Base-by-base conservation (phyloP, 306 rosid species). In the Malus fusca region DNA sequence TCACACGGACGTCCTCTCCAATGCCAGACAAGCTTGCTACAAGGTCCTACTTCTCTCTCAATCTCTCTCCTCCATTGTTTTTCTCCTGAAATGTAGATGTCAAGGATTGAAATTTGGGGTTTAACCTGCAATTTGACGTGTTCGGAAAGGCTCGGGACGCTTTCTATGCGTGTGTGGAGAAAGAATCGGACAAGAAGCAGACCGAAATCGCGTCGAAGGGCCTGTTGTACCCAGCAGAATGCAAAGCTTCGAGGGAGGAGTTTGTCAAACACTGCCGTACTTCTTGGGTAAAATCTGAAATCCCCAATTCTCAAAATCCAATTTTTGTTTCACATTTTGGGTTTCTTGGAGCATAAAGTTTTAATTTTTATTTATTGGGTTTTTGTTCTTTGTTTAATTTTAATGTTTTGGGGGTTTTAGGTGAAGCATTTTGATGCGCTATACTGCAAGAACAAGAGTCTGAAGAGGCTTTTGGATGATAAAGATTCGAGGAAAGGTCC, bases 161-260 rank as follows among this genome's bases (percentile, higher is more conserved):
- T 23, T 96, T 90, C 89, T 96, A 87, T 33, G 84, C 93, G 46
- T 96, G 98, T 70, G 55, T 92, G 73, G 94, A 90, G 78, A 88
- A 89, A 63, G 80, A 85, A 80, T 87, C 89, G 22, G 87, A 85
- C 69, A 90, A 92, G 86, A 88, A 88, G 51, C 96, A 90, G 15
- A 89, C 98, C 7, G 99, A 96, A 69, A 92, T 92, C 79, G 98
- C 97, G 23, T 82, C 92, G 0, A 96, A 90, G n/a, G 99, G 99
- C 7, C 85, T 89, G 75, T 61, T 96, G n/a, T 96, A 96, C 81
- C 96, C 99, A 1, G 69, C 78, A 4, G 90, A 92, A 46, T 96
- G 98, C 84, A 89, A 92, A 19, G 61, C 71, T 10, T 77, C 75
- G 2, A 86, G 99, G 81, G 84, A 78, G 4, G 76, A 88, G 65